These are phyloP conservation scores for Crataegus laevigata DNA, from an alignment of 306 rosid genomes.

Conservation along the genomic window DNA sequence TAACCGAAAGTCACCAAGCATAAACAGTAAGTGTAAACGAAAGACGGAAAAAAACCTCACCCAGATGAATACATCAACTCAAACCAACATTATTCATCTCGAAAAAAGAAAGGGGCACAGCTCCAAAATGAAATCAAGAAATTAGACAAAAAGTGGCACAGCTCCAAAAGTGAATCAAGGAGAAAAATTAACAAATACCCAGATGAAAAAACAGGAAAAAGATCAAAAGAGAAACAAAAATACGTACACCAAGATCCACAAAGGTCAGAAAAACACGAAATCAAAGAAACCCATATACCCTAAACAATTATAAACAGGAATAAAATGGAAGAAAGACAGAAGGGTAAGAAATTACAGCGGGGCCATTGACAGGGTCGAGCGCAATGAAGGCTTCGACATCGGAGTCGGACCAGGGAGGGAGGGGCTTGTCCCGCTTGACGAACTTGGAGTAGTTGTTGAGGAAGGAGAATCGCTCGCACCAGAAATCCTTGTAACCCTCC, in stretches of 20 bases:
- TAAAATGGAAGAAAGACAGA: not conserved
- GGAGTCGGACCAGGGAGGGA: conserved; percentile 56
- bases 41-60: not conserved
- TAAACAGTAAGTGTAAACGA: not conserved
- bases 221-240: not conserved
- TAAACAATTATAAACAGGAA: not conserved
- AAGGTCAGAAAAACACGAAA: not conserved
- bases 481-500: conserved; percentile 62
- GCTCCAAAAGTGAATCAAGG: not conserved
- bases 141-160: not conserved
- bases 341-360: conserved; percentile 32
- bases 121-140: not conserved
- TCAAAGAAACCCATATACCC: not conserved
- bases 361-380: conserved; percentile 72
- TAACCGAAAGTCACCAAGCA: not conserved
- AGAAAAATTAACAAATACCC: not conserved
- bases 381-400: conserved; percentile 71
- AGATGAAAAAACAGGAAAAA: not conserved
- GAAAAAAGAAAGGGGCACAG: not conserved
- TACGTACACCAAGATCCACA: not conserved
- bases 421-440: conserved; percentile 49
- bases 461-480: conserved; percentile 62
- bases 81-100: not conserved
- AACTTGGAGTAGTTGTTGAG: conserved; percentile 39
- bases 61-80: not conserved